phyloP scores from a whole-genome alignment of 768 basidiomycete species.

The Tylopilus rubrobrunneus region DNA sequence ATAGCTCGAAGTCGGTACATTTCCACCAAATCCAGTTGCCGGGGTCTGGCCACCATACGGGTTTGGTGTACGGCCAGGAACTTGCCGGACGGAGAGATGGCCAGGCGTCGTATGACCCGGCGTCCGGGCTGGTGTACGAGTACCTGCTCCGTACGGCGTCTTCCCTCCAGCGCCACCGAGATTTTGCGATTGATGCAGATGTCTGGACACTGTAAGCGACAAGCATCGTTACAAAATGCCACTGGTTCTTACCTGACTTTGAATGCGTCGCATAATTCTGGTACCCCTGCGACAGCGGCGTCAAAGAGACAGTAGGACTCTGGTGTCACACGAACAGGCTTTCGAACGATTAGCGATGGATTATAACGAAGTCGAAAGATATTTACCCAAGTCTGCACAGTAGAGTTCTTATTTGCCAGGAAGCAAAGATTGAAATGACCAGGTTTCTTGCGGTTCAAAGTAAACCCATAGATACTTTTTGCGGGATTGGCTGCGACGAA shows the following conservation, averaged over 20 bases:
- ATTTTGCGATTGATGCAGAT: slow-evolving; percentile 76
- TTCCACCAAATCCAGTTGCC: slow-evolving; percentile 29
- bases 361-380: neutral
- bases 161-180: slow-evolving; percentile 59
- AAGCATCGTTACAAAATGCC: neutral
- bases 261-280: slow-evolving; percentile 95
- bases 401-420: slow-evolving; percentile 85
- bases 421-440: slow-evolving; percentile 95
- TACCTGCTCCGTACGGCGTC: slow-evolving; percentile 74
- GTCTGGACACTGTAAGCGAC: slow-evolving; percentile 38
- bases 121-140: slow-evolving; percentile 74
- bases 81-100: slow-evolving; percentile 69
- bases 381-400: slow-evolving; percentile 86
- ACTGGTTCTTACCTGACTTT: slow-evolving; percentile 65
- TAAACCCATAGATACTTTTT: slow-evolving; percentile 95
- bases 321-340: slow-evolving; percentile 86
- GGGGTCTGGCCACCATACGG: slow-evolving; percentile 57
- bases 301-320: slow-evolving; percentile 90
- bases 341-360: slow-evolving; percentile 4
- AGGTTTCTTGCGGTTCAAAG: slow-evolving; percentile 80
- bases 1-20: slow-evolving; percentile 25
- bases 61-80: slow-evolving; percentile 69
- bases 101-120: slow-evolving; percentile 79
- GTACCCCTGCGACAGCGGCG: slow-evolving; percentile 84
- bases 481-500: slow-evolving; percentile 91